Conservation (phyloP, 352 stramenopile genomes). For the Phytophthora melonis region DNA sequence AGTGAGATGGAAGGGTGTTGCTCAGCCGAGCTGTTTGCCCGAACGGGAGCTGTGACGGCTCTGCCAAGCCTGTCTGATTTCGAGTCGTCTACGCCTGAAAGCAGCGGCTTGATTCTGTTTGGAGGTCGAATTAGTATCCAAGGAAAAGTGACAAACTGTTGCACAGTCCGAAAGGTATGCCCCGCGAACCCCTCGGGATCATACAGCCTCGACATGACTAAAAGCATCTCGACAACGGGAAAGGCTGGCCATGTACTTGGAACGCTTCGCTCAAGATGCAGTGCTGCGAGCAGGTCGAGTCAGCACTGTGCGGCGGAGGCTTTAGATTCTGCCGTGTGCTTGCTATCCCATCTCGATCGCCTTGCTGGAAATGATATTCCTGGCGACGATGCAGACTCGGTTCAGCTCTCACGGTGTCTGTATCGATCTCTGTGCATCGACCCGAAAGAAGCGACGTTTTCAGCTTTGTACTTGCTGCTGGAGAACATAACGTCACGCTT, state of each 20-base stretch:
- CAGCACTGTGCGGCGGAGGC: constrained; percentile 62
- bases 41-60: constrained; percentile 57
- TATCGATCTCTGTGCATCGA: constrained; percentile 88
- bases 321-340: constrained; percentile 72
- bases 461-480: constrained; percentile 64
- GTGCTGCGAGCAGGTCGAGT: constrained; percentile 29
- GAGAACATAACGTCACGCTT: constrained; percentile 48
- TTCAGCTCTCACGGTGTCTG: constrained; percentile 80
- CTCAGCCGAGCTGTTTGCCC: constrained; percentile 55
- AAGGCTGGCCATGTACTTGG: constrained; percentile 66
- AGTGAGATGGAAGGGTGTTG: constrained; percentile 55
- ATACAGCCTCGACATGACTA: constrained; percentile 58
- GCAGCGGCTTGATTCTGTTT: constrained; percentile 54
- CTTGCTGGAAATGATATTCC: constrained; percentile 81
- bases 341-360: constrained; percentile 83
- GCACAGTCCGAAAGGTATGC: constrained; percentile 46
- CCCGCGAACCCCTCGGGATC: constrained; percentile 43
- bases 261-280: constrained; percentile 58
- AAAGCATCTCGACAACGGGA: constrained; percentile 59
- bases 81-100: constrained; percentile 22
- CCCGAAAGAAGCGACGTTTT: constrained; percentile 77
- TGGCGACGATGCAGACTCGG: constrained; percentile 74
- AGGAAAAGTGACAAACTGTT: constrained; percentile 31
- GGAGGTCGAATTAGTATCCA: constrained; percentile 46
- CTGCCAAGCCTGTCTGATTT: constrained; percentile 49